Base-by-base conservation (phyloP, 2,329 filamentous ascomycete species). In the Penicillium janthinellum region DNA sequence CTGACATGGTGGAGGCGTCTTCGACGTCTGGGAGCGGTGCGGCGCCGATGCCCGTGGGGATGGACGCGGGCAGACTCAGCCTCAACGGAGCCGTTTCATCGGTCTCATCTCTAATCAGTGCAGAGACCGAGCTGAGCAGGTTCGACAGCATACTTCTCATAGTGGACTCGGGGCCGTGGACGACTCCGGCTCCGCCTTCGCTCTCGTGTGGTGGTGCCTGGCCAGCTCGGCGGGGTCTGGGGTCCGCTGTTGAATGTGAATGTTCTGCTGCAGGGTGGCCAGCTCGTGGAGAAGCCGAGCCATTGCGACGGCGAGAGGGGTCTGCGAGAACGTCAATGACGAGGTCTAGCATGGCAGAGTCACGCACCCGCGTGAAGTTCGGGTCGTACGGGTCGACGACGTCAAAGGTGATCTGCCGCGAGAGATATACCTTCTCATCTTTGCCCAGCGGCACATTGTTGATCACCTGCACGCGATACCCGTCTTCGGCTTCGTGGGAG, bases 361-460 rank as follows among this genome's bases (percentile, higher is more conserved):
- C 91, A 49, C 90, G 86, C 28, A 93, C 82, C 31, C 91, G 85
- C 10, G 88, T 90, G 74, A 97, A 97, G 58, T 93, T 88, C 14
- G 92, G 90, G 75, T 97, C 94, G 22, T 86, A 85, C 5, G 78
- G 77, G 69, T 79, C 79, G 37, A 82, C 68, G 38, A 92, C 84
- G 64, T 90, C 88, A 58, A 89, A 86, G 31, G 92, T 87, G 28
- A 94, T 85, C 59, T 92, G 87, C 25, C 90, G 86, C 49, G 89
- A 84, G 64, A 98, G 85, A 71, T 91, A 90, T 20, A 97, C 87
- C 64, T 89, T 90, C 76, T 98, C 94, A 71, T 98, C 92, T 50
- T 90, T 88, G 4, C 94, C 94, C 3, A 99, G 81, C 0, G 90
- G 85, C 42, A 93, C 84, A 66, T 90, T 91, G 44, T 91, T 92